Conservation (phyloP, 305 asterid species). For the Fraxinus dipetala region DNA sequence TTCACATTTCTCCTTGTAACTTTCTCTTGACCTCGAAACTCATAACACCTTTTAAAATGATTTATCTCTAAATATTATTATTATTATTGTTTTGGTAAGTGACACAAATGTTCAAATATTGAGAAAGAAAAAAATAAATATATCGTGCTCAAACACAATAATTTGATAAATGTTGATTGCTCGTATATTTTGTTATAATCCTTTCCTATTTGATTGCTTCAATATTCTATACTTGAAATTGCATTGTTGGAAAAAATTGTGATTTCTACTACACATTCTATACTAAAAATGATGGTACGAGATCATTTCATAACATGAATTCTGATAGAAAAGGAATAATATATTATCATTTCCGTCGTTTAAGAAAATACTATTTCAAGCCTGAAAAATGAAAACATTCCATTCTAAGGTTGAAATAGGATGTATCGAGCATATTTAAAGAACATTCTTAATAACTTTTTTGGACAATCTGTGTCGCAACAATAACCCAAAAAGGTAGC, state of each 20-base stretch:
- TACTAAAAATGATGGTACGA: neutral
- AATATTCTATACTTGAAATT: neutral
- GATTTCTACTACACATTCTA: neutral
- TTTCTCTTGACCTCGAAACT: slow-evolving; percentile 53
- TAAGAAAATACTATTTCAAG: neutral
- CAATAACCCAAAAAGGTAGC: neutral
- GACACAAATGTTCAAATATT: neutral
- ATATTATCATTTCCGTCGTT: too few relatives aligned
- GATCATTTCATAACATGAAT: neutral
- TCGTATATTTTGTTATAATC: neutral
- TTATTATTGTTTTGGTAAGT: neutral
- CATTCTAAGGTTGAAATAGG: neutral
- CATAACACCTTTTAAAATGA: slow-evolving; percentile 15
- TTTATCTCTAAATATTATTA: neutral
- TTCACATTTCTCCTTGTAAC: slow-evolving; percentile 33
- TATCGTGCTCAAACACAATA: neutral
- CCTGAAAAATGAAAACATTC: neutral
- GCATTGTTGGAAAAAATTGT: neutral
- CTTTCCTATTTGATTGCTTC: neutral
- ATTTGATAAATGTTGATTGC: neutral
- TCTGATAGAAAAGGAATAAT: neutral
- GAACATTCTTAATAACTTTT: neutral
- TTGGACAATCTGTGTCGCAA: neutral
- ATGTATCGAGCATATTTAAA: neutral
- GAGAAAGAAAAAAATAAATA: neutral